Base-by-base conservation (phyloP, 2,329 filamentous ascomycete species). In the Metarhizium guizhouense region DNA sequence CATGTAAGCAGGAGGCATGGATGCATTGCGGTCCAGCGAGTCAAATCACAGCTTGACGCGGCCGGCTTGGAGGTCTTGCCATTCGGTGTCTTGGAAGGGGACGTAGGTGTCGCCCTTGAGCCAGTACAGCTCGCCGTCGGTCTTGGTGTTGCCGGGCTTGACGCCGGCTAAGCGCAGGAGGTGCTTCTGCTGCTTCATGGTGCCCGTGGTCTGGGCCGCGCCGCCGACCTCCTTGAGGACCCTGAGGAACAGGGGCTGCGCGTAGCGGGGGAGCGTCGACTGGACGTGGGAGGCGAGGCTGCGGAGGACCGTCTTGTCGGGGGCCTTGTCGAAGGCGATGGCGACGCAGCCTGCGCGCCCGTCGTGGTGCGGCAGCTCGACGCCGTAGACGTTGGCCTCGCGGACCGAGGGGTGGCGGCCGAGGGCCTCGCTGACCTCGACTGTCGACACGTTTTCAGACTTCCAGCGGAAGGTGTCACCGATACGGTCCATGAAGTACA, bases 121-220 rank as follows among this genome's bases (percentile, higher is more conserved):
- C 86, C 88, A 93, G 63, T 74, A 86, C 49, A 87, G 68, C 1
- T 79, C 73, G 63, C 81, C 81, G 11, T 47, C 32, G 1, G 58
- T 57, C 11, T 54, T 55, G 1, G 58, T 54, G 7, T 55, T 34
- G 4, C 65, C 70, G 0, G 86, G 87, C 63, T 89, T 81, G 0
- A 93, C 88, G 0, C 91, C 90, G 59, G 92, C 80, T 2, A 77
- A 75, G n/a, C 89, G 77, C 60, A 95, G 68, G 0, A 75, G 71
- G 59, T 87, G 82, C 71, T 96, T 96, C 72, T 92, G 87, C 73
- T 95, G 88, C 76, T 96, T 96, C 65, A 90, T 88, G 51, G 90
- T 96, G 0, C 90, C 90, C 4, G 91, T 95, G 1, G 83, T 78
- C 64, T 87, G 82, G 61, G 82, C 76, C 1, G 73, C 70, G 47